phyloP scores from a whole-genome alignment of 768 basidiomycete genomes.

The Suillus clintonianus region DNA sequence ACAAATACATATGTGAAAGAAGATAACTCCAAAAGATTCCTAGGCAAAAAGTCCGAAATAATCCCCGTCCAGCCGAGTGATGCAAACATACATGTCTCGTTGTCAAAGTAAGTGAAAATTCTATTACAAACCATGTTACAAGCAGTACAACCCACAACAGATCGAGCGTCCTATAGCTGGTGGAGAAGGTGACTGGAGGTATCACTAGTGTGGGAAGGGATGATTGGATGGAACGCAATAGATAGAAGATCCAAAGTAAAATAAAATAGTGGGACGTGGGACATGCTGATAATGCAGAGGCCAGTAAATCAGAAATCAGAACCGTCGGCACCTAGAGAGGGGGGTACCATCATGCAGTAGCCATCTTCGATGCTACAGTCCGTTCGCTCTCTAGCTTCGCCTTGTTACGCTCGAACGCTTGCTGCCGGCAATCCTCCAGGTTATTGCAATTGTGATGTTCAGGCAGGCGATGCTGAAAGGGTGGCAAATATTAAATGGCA shows the following conservation, averaged over 20 bases:
- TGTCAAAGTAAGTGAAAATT: background rate
- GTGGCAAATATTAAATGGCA: constrained; percentile 14
- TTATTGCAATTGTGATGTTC: constrained; percentile 87
- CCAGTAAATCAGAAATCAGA: background rate
- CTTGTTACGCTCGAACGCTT: constrained; percentile 89
- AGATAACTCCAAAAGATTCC: background rate
- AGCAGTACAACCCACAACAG: background rate
- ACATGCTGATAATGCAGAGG: background rate
- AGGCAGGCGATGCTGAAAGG: constrained; percentile 76
- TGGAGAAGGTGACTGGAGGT: constrained; percentile 1
- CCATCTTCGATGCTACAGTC: constrained; percentile 86
- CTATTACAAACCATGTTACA: constrained; percentile 3
- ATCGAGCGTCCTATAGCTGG: background rate
- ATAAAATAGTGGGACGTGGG: background rate
- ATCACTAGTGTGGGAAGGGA: constrained; percentile 1
- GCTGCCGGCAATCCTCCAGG: constrained; percentile 81
- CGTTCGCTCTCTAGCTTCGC: constrained; percentile 84
- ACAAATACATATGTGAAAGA: background rate
- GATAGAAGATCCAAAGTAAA: constrained; percentile 2
- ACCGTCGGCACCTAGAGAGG: background rate
- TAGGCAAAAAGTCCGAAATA: background rate
- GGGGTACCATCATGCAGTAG: constrained; percentile 54
- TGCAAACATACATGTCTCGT: background rate
- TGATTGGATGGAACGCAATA: background rate
- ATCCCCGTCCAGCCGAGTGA: background rate